Percentiles rank a stretch among this genome's conserved stretches.
Conservation (phyloP, 140 eudicot genomes). For the Bidens hawaiensis region DNA sequence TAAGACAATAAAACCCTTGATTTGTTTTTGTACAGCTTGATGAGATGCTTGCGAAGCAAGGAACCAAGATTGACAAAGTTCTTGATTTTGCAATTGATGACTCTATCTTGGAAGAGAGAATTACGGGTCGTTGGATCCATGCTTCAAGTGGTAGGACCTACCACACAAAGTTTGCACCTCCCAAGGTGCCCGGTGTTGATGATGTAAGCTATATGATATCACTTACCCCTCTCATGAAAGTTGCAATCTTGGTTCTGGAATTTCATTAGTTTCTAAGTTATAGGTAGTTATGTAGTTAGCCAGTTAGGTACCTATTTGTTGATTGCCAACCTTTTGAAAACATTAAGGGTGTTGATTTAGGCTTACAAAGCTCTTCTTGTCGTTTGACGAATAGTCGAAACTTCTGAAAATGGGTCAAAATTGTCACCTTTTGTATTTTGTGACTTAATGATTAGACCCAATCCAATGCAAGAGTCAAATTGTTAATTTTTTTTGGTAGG, state of each 20-base stretch:
- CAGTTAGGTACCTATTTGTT: not conserved
- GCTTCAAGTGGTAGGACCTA: conserved; percentile 93
- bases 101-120: conserved; percentile 65
- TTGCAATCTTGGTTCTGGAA: not conserved
- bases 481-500: conserved; percentile 42
- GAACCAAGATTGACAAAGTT: conserved; percentile 66
- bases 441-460: not conserved
- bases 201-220: conserved; percentile 57
- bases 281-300: too few species aligned
- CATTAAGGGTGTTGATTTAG: not conserved
- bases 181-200: conserved; percentile 76
- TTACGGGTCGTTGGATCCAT: conserved; percentile 90
- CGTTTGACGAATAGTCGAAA: not conserved
- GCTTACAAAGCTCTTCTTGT: not conserved
- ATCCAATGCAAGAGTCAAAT: conserved; percentile 2
- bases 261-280: not conserved
- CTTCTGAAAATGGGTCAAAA: not conserved
- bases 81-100: conserved; percentile 69
- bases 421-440: not conserved
- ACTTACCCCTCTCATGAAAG: conserved; percentile 4
- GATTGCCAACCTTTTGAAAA: not conserved
- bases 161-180: conserved; percentile 97
- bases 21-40: conserved; percentile 64
- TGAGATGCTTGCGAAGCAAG: conserved; percentile 85
- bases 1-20: not conserved